phyloP scores from a whole-genome alignment of 345 rosid species.

The Pugionium dolabratum region DNA sequence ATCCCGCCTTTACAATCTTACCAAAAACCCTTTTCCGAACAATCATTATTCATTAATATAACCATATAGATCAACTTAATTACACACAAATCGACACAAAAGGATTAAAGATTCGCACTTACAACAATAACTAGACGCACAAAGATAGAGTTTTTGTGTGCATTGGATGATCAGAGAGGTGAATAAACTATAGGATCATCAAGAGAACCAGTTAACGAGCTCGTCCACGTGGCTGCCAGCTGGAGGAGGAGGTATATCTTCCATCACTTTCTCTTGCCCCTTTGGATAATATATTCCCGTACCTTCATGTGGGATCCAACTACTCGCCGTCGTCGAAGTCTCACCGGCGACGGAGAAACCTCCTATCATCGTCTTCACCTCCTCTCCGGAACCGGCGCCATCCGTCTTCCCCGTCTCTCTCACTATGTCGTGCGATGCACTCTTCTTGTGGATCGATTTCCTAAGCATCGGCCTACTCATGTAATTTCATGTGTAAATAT shows the following conservation, averaged over 20 bases:
- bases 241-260: conserved; percentile 46
- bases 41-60: conserved; percentile 17
- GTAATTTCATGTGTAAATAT: conserved; percentile 3
- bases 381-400: conserved; percentile 26
- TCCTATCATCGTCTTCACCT: conserved; percentile 24
- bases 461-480: conserved; percentile 41
- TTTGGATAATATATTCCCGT: conserved; percentile 49
- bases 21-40: too few species aligned
- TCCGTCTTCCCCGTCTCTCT: conserved; percentile 42
- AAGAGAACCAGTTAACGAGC: conserved; percentile 44
- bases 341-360: conserved; percentile 33
- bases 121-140: background rate
- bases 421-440: conserved; percentile 36
- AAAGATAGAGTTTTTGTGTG: background rate
- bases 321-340: conserved; percentile 21
- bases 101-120: background rate
- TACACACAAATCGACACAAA: conserved; percentile 11
- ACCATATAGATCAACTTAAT: conserved; percentile 14
- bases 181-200: background rate
- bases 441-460: conserved; percentile 41
- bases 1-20: too few species aligned
- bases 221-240: conserved; percentile 37
- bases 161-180: conserved; percentile 4
- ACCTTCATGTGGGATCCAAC: conserved; percentile 45
- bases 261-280: conserved; percentile 46